Evolutionary conservation across 768 basidiomycete species (phyloP).

Genomic region (Clitopilus hobsonii): DNA sequence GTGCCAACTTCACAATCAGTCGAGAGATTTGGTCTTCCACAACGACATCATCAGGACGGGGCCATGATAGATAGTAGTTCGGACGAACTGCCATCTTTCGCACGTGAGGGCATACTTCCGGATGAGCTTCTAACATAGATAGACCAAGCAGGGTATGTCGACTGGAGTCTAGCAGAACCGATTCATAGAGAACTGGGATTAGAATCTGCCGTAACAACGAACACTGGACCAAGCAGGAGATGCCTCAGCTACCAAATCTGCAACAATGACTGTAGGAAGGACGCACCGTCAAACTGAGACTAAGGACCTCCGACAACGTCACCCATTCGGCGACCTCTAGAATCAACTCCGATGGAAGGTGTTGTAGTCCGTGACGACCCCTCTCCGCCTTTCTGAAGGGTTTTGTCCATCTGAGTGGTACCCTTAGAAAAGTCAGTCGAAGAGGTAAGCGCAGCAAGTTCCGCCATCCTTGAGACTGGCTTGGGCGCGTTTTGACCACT

Average conservation of each 20-base stretch:
- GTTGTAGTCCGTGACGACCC: neutral
- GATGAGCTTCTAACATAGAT: constrained; percentile 26
- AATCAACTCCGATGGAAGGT: constrained; percentile 33
- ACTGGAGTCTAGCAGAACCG: constrained; percentile 39
- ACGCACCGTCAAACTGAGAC: constrained; percentile 36
- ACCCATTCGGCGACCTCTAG: constrained; percentile 32
- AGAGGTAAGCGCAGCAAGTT: neutral
- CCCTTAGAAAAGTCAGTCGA: too few species aligned
- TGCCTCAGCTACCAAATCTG: neutral
- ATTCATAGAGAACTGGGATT: constrained; percentile 37
- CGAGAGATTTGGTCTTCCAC: constrained; percentile 37
- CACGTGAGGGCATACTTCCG: constrained; percentile 33
- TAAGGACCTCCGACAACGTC: constrained; percentile 32
- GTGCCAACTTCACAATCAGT: constrained; percentile 28
- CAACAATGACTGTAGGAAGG: constrained; percentile 1
- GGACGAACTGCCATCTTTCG: constrained; percentile 41
- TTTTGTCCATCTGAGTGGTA: too few species aligned
- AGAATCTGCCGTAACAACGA: constrained; percentile 24
- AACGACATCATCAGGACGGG: constrained; percentile 33
- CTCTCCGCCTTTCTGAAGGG: neutral
- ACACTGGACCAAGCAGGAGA: constrained; percentile 17
- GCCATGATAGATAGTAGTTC: constrained; percentile 51
- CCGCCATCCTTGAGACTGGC: neutral
- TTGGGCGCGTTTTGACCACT: neutral
- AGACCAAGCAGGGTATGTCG: constrained; percentile 31